Conservation (phyloP, 352 stramenopile species). For the Pythium vanterpoolii region DNA sequence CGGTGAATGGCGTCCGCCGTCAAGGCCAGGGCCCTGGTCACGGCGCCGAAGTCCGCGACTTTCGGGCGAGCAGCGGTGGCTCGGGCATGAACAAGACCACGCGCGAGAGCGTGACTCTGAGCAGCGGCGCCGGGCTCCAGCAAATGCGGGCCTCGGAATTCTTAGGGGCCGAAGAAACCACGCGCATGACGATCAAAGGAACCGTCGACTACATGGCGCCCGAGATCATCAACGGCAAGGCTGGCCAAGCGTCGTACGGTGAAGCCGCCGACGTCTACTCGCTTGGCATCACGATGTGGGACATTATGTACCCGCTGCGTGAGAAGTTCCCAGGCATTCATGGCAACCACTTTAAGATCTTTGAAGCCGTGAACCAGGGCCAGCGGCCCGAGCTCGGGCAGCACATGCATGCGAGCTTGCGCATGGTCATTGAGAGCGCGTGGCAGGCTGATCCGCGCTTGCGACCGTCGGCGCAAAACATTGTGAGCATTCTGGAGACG, state of each 20-base stretch:
- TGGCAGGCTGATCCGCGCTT: constrained; percentile 26
- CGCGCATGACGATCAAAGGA: constrained; percentile 31
- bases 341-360: constrained; percentile 52
- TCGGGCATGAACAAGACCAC: not conserved
- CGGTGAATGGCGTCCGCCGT: not conserved
- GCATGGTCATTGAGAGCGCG: constrained; percentile 23
- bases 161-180: not conserved
- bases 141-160: constrained; percentile 3
- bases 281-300: constrained; percentile 79
- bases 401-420: constrained; percentile 13
- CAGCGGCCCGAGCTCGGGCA: constrained; percentile 26
- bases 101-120: constrained; percentile 2
- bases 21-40: no score
- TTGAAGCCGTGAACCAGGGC: constrained; percentile 40
- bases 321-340: constrained; percentile 40
- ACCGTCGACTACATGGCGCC: constrained; percentile 82
- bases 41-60: not conserved
- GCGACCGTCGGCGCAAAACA: constrained; percentile 23
- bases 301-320: constrained; percentile 47
- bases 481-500: constrained; percentile 27
- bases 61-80: not conserved
- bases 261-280: constrained; percentile 74
- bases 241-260: constrained; percentile 62
- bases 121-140: constrained; percentile 14
- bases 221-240: constrained; percentile 74